Conservation (phyloP, 257 asterid genomes). For the Hygrophila difformis region DNA sequence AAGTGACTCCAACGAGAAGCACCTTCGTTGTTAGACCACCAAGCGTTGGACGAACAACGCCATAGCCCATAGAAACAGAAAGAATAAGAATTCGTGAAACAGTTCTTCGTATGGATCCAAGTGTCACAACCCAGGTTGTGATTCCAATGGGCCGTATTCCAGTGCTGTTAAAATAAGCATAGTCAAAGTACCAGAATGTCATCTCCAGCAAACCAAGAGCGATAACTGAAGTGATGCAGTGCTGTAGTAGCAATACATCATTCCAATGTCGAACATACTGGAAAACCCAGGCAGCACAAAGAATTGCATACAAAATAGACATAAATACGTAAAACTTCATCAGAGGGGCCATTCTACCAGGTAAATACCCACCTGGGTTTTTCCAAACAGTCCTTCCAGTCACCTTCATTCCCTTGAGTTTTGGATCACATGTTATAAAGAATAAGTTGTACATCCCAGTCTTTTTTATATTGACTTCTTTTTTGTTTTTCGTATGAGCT, state of each 20-base stretch:
- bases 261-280: slow-evolving; percentile 75
- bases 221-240: slow-evolving; percentile 79
- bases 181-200: slow-evolving; percentile 90
- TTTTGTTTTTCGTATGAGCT: slow-evolving; percentile 54
- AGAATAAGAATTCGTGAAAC: slow-evolving; percentile 82
- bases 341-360: slow-evolving; percentile 96
- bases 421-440: slow-evolving; percentile 89
- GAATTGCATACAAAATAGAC: slow-evolving; percentile 66
- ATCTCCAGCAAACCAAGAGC: slow-evolving; percentile 91
- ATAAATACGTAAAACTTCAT: slow-evolving; percentile 71
- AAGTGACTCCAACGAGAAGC: slow-evolving; percentile 75
- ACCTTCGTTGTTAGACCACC: slow-evolving; percentile 95
- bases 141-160: slow-evolving; percentile 89
- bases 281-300: slow-evolving; percentile 70
- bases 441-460: slow-evolving; percentile 97
- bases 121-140: slow-evolving; percentile 86
- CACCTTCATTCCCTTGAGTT: slow-evolving; percentile 70
- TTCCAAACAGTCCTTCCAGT: slow-evolving; percentile 91
- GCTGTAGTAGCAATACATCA: slow-evolving; percentile 81
- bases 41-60: slow-evolving; percentile 95
- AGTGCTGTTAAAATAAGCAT: slow-evolving; percentile 76
- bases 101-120: slow-evolving; percentile 73
- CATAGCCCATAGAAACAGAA: slow-evolving; percentile 94
- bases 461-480: slow-evolving; percentile 52
- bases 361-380: slow-evolving; percentile 89